Percentiles rank a stretch among this genome's conserved stretches.
These are phyloP conservation scores for Marasmius sp. DNA, from an alignment of 1,284 basidiomycete species.

Conservation along the genomic window DNA sequence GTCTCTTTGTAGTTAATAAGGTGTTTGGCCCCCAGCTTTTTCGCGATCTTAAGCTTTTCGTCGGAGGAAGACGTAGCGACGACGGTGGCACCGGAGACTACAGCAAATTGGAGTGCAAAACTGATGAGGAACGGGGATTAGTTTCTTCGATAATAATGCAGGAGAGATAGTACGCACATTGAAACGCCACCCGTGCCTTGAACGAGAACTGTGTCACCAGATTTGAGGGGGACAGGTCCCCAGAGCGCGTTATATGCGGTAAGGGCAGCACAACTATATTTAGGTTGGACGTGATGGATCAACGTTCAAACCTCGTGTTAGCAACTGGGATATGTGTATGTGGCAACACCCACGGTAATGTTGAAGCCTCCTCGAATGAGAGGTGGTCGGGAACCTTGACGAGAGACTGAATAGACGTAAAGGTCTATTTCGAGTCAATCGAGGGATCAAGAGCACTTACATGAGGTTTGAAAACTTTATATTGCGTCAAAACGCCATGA, in stretches of 20 bases:
- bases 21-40: slow-evolving; percentile 37
- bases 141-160: too few species aligned
- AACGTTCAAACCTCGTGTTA: not conserved
- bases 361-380: slow-evolving; percentile 45
- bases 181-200: slow-evolving; percentile 51
- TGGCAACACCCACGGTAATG: slow-evolving; percentile 30
- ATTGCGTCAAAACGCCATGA: slow-evolving; percentile 49
- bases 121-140: slow-evolving; percentile 14
- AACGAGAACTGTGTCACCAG: slow-evolving; percentile 41
- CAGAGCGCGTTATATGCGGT: slow-evolving; percentile 46
- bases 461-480: slow-evolving; percentile 35
- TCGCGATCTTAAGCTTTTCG: slow-evolving; percentile 41
- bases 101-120: slow-evolving; percentile 42
- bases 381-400: slow-evolving; percentile 44
- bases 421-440: slow-evolving; percentile 12
- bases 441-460: slow-evolving; percentile 17
- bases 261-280: slow-evolving; percentile 39
- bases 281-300: not conserved
- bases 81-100: slow-evolving; percentile 46
- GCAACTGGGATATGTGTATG: not conserved
- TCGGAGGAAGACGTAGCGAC: slow-evolving; percentile 52
- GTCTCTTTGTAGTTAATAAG: slow-evolving; percentile 47
- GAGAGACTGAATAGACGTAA: slow-evolving; percentile 29
- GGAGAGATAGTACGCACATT: slow-evolving; percentile 24
- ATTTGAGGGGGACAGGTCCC: slow-evolving; percentile 35